Percentiles rank a stretch among this genome's conserved stretches.
Conservation (phyloP, 164 flowering plant species). For the Amborella trichopoda region DNA sequence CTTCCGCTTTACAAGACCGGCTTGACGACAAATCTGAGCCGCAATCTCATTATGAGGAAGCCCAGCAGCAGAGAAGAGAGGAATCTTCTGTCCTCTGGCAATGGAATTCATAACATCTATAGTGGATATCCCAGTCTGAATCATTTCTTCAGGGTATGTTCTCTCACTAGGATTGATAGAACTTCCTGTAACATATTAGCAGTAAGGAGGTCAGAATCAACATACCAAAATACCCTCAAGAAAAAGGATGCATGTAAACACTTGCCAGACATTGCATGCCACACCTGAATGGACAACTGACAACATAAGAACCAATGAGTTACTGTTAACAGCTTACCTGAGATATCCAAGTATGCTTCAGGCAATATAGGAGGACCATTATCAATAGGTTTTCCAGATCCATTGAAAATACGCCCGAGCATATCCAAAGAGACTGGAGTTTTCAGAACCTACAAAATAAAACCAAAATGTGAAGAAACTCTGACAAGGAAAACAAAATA, state of each 20-base stretch:
- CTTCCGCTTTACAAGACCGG: conserved; percentile 86
- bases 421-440: conserved; percentile 96
- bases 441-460: conserved; percentile 62
- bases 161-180: conserved; percentile 99
- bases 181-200: conserved; percentile 42
- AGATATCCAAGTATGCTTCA: conserved; percentile 96
- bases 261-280: background rate
- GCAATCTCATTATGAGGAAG: conserved; percentile 99
- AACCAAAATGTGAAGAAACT: conserved; percentile 1
- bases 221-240: too few relatives aligned
- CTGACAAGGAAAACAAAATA: background rate
- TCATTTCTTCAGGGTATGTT: conserved; percentile 99
- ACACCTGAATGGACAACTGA: background rate
- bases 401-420: conserved; percentile 99
- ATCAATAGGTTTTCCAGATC: conserved; percentile 98
- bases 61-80: conserved; percentile 99
- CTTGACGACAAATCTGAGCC: conserved; percentile 97
- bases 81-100: conserved; percentile 97
- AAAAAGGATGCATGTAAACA: background rate
- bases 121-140: conserved; percentile 96
- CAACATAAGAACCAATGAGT: background rate
- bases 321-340: conserved; percentile 35
- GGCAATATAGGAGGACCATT: conserved; percentile 97
- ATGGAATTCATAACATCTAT: conserved; percentile 99
- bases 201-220: too few relatives aligned